Evolutionary conservation across 2,329 filamentous ascomycete genomes (phyloP), one percentile per base, ranked within the genome.

Genomic region (Paraphoma sp.): DNA sequence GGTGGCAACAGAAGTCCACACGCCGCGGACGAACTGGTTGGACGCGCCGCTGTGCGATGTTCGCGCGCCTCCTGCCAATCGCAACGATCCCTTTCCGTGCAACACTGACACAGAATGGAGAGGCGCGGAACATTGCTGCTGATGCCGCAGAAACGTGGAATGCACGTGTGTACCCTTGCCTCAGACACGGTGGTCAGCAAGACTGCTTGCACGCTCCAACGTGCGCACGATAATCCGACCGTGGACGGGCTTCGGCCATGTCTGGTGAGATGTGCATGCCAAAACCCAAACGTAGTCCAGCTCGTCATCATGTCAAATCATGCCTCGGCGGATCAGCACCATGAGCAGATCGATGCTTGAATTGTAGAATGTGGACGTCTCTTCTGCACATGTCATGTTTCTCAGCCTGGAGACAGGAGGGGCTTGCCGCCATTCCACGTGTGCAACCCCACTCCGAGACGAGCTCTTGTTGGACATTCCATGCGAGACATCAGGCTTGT

Each of bases 161-260:
- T 64, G 66, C 71, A 73, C 71, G 70, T 72, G 42, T 73, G 69
- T 63, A 73, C 68, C 71, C 71, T 71, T 65, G 69, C 68, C 51
- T 69, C 45, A 46, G 31, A 45, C 54, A 60, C 44, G 45, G 38
- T 51, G 44, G 53, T 63, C 61, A 67, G 57, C 62, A 45, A 62
- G 44, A 42, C 51, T 51, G 51, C 57, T 54, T 53, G 33, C 33
- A 6, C 14, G 10, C 33, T 36, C 33, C 33, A 36, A 36, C 33
- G 6, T 36, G 33, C 33, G 33, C 33, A 36, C 10, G 33, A 10
- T 36, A 36, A 14, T 7, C 3, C 3, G 33, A 36, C 33, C 14
- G 33, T 3, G 14, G 46, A 48, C 57, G 58, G 43, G 18, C 45
- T 41, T 48, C 38, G 33, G 43, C 14, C 38, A 46, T 9, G 23